Base-by-base conservation (phyloP, 164 flowering plant genomes). In the Liquidambar formosana region DNA sequence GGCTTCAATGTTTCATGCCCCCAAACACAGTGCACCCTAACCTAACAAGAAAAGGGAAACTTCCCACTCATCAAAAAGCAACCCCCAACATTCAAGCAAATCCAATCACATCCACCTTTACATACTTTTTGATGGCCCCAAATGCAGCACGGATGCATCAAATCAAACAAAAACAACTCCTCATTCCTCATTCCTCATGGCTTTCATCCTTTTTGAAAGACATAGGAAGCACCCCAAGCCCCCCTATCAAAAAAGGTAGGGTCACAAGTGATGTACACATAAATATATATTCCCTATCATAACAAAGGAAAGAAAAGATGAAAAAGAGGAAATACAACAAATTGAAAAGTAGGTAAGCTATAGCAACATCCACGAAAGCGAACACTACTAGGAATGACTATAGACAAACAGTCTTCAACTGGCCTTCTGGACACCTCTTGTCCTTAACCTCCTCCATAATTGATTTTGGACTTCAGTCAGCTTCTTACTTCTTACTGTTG, bases 161-260 rank as follows among this genome's bases (percentile, higher is more conserved):
- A 81, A 77, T 80, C 77, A 84, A 68, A 72, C 65, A 78, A 77
- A 60, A 71, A 70, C 70, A 71, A 64, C 56, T 63, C 58, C 41
- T 68, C 68, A 60, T 61, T n/a, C n/a, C n/a, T n/a, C n/a, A n/a
- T n/a, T 33, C 41, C 66, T 70, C 79, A 77, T 77, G 74, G 75
- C 79, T 73, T 71, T 79, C 81, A 79, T 69, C 81, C 71, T 82
- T 79, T n/a, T 78, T 73, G 70, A 77, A 77, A 78, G 78, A 75
- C 81, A 80, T 26, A 59, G 64, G 78, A 75, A 77, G 79, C 76
- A 79, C 75, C 79, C 79, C 76, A 73, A 73, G 73, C 73, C 53
- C 76, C 75, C 76, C 49, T 77, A 71, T 66, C 66, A 69, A 81
- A n/a, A n/a, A 73, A 63, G 68, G 56, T 43, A 58, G 68, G 74